These are phyloP conservation scores for Biscogniauxia marginata DNA, from an alignment of 2,329 filamentous ascomycete genomes.

Conservation along the genomic window DNA sequence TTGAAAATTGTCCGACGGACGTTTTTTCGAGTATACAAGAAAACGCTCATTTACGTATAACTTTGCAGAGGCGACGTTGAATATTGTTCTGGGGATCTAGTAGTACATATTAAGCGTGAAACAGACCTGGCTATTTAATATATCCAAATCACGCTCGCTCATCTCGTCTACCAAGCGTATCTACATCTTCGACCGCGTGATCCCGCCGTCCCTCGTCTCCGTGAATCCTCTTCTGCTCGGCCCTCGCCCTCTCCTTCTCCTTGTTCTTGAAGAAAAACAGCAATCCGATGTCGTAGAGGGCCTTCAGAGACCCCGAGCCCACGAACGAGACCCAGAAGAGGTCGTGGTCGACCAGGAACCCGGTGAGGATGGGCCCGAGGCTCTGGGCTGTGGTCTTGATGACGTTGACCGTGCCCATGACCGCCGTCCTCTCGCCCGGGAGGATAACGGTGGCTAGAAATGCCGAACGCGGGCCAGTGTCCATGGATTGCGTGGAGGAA, in stretches of 20 bases:
- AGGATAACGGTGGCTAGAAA: constrained; percentile 66
- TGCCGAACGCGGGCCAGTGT: constrained; percentile 66
- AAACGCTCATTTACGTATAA: too few relatives aligned
- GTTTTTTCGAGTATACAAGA: too few relatives aligned
- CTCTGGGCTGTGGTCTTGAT: constrained; percentile 65
- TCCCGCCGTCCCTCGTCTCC: background rate
- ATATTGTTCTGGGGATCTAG: too few relatives aligned
- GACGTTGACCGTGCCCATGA: constrained; percentile 69
- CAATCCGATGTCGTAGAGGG: constrained; percentile 58
- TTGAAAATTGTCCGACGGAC: too few relatives aligned
- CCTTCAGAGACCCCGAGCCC: constrained; percentile 62
- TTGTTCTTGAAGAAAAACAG: constrained; percentile 45
- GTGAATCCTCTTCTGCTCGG: background rate
- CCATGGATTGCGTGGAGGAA: constrained; percentile 65
- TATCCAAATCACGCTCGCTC: background rate
- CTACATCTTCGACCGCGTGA: background rate
- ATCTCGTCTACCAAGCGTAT: too few relatives aligned
- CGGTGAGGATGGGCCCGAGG: constrained; percentile 62
- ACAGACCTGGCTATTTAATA: too few relatives aligned
- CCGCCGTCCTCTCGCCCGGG: constrained; percentile 65
- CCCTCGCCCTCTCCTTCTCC: constrained; percentile 13
- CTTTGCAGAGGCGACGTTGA: too few relatives aligned
- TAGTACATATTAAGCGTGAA: too few relatives aligned
- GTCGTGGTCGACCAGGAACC: constrained; percentile 54
- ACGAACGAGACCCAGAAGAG: constrained; percentile 64